Evolutionary conservation across 2,329 filamentous ascomycete genomes (phyloP).

Genomic region (Albophoma yamanashiensis): DNA sequence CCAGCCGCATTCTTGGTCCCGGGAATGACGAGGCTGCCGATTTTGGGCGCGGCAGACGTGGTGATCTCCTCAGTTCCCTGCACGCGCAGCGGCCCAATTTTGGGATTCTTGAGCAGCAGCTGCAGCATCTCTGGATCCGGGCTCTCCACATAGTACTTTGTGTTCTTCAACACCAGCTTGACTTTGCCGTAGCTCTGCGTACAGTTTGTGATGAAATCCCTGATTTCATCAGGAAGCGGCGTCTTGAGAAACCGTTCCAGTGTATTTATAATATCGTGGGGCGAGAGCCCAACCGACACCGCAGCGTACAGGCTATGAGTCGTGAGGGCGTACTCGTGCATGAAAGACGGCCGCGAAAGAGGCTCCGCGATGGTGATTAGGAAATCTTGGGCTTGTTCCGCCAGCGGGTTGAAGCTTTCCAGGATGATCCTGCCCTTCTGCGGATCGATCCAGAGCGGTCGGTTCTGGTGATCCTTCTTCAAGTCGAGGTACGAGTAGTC

Average conservation of each 20-base stretch:
- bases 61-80: constrained; percentile 64
- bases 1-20: constrained; percentile 90
- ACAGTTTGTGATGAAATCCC: constrained; percentile 65
- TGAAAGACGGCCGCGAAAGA: constrained; percentile 74
- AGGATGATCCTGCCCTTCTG: constrained; percentile 78
- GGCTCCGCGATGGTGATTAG: constrained; percentile 94
- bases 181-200: constrained; percentile 92
- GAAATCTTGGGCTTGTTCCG: constrained; percentile 83
- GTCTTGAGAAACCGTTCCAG: constrained; percentile 86
- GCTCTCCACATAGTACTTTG: constrained; percentile 88
- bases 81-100: constrained; percentile 70
- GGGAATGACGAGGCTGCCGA: constrained; percentile 81
- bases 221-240: constrained; percentile 69
- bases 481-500: constrained; percentile 77
- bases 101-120: constrained; percentile 70
- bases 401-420: constrained; percentile 86
- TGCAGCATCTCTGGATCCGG: constrained; percentile 80
- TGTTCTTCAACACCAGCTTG: constrained; percentile 88
- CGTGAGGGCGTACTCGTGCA: constrained; percentile 90
- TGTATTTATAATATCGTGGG: constrained; percentile 80
- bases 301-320: constrained; percentile 91
- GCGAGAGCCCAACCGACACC: constrained; percentile 85
- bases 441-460: constrained; percentile 90
- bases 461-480: constrained; percentile 81
- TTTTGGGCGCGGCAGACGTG: constrained; percentile 73